Evolutionary conservation across 441 rosid genomes (phyloP), one percentile per base, ranked within the genome.

Genomic region (Populus hybrid): DNA sequence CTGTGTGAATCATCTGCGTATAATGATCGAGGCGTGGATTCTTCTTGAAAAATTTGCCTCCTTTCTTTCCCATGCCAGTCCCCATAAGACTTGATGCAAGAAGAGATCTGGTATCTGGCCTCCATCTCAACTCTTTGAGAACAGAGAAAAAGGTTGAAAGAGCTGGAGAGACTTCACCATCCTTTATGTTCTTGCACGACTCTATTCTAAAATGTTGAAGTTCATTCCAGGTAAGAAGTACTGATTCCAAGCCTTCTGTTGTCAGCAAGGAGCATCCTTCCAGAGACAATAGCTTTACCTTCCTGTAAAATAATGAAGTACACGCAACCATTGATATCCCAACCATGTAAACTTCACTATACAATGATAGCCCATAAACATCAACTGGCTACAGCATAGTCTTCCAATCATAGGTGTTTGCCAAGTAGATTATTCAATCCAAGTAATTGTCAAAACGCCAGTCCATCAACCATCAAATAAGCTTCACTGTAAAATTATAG

Each of bases 41-140:
- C 87, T 86, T 93, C 84, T 78, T 88, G 87, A 94, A 89, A 81
- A 91, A 90, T 79, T 85, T 91, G 73, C 91, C 87, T 35, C 98
- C 98, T 85, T 85, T 91, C 80, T 79, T 87, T 78, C 98, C 94
- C 89, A 92, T 80, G 66, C 94, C 94, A 9, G 91, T 86, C 68
- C 92, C 97, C 10, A 67, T 81, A n/a, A 94, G 92, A 84, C 85
- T 83, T 50, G 94, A 73, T 6, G 87, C 82, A 5, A 91, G 91
- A 57, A 88, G 85, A 75, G 91, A 90, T 68, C 86, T 86, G 70
- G 92, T 79, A 78, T 91, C 97, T 4, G 97, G 94, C 83, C 93
- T 85, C 98, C 98, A 94, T 78, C 88, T 92, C 81, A 92, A 86
- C 84, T 91, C 96, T 85, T 91, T 88, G 57, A 94, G 90, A 65